These are phyloP conservation scores for Climacium dendroides DNA, from an alignment of 225 moss, liverwort and hornwort genomes.

Conservation along the genomic window DNA sequence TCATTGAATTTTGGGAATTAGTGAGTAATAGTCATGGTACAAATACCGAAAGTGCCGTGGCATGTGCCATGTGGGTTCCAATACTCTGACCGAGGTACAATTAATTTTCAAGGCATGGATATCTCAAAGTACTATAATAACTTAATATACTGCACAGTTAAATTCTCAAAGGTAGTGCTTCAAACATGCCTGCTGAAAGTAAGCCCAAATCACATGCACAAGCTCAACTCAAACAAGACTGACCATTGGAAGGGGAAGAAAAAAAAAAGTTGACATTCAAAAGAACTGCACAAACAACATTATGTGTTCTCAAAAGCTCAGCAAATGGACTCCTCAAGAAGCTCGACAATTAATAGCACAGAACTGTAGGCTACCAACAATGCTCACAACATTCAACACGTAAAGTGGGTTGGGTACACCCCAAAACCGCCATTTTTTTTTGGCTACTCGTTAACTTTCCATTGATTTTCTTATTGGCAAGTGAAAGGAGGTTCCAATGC, in stretches of 20 bases:
- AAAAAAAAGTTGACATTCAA: neutral
- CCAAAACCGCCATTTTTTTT: neutral
- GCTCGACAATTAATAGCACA: neutral
- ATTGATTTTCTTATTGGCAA: neutral
- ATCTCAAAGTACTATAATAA: neutral
- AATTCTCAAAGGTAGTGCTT: neutral
- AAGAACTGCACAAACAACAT: neutral
- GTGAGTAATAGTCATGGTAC: neutral
- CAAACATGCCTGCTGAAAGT: neutral
- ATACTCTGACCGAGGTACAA: neutral
- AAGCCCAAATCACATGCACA: neutral
- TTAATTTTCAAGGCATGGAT: neutral
- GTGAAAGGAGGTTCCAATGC: neutral
- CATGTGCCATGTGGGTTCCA: neutral
- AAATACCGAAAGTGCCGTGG: neutral
- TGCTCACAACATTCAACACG: neutral
- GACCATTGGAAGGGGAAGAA: neutral
- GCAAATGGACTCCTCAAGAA: neutral
- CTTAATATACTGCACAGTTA: neutral
- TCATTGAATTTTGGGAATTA: neutral
- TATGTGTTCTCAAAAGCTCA: neutral
- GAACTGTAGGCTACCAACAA: neutral
- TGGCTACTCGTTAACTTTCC: no score
- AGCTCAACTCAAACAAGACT: neutral
- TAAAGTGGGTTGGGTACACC: neutral